Conservation (phyloP, 2,329 filamentous ascomycete genomes). For the Diplodia scrobiculata region DNA sequence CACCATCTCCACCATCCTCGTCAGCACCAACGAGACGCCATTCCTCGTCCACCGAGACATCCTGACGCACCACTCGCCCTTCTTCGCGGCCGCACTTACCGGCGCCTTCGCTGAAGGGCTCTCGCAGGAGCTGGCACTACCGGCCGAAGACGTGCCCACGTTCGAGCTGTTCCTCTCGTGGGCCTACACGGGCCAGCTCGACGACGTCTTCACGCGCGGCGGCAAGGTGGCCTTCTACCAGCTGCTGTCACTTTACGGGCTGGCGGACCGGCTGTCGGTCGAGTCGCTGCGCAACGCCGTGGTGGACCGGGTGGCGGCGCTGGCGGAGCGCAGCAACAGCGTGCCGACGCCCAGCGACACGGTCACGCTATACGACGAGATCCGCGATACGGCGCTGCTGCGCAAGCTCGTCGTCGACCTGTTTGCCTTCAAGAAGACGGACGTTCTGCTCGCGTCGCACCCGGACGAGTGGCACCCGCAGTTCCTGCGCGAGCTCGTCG, state of each 20-base stretch:
- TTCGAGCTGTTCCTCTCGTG: conserved; percentile 57
- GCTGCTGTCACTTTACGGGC: conserved; percentile 51
- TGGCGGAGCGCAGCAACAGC: conserved; percentile 53
- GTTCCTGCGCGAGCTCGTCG: conserved; percentile 52
- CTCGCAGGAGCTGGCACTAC: conserved; percentile 48
- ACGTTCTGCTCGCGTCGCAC: conserved; percentile 51
- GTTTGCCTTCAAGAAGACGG: conserved; percentile 58
- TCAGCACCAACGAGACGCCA: conserved; percentile 46
- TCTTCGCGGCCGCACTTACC: conserved; percentile 56
- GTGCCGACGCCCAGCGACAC: conserved; percentile 55
- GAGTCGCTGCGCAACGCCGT: conserved; percentile 51
- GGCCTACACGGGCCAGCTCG: conserved; percentile 52
- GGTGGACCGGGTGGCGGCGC: conserved; percentile 48
- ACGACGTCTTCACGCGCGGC: conserved; percentile 47
- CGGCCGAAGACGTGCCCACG: conserved; percentile 49
- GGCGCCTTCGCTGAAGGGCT: conserved; percentile 52
- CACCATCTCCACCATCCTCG: conserved; percentile 41
- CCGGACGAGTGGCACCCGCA: conserved; percentile 53
- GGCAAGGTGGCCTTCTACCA: conserved; percentile 55
- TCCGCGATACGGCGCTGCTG: conserved; percentile 46
- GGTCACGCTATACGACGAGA: conserved; percentile 51
- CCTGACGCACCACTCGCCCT: conserved; percentile 51
- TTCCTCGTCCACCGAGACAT: conserved; percentile 55
- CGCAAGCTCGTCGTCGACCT: conserved; percentile 51
- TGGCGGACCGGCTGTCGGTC: conserved; percentile 52